These are phyloP conservation scores for Yamadazyma sp. DNA, from an alignment of 1,139 yeast genomes.

Conservation along the genomic window DNA sequence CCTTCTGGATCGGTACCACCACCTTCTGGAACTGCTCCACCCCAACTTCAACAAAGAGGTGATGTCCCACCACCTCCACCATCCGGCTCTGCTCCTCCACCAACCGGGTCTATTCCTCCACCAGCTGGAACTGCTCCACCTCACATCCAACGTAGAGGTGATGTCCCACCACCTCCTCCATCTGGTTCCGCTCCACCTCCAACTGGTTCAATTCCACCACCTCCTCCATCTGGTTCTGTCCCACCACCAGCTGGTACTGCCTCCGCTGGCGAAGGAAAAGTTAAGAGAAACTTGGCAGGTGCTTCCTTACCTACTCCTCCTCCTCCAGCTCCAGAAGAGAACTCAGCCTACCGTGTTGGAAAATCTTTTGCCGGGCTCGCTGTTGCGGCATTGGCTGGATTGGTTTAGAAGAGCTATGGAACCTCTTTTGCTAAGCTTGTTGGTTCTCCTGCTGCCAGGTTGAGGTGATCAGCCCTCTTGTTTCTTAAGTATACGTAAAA, in stretches of 20 bases:
- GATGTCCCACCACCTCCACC: not conserved
- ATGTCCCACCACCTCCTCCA: not conserved
- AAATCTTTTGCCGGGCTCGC: constrained; percentile 4
- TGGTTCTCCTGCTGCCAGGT: too few relatives aligned
- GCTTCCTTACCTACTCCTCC: constrained; percentile 1
- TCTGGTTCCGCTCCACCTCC: not conserved
- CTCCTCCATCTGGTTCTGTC: too few relatives aligned
- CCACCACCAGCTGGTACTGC: not conserved
- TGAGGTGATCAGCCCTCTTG: not conserved
- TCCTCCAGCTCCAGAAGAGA: not conserved
- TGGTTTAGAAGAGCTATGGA: too few relatives aligned
- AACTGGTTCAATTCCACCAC: not conserved
- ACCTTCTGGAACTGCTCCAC: not conserved
- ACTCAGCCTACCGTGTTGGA: not conserved
- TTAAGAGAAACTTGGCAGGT: not conserved
- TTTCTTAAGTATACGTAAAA: not conserved
- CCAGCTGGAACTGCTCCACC: not conserved
- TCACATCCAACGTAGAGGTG: not conserved
- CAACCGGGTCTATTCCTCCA: too few relatives aligned
- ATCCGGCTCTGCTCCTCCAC: too few relatives aligned
- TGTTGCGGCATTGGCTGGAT: constrained; percentile 5
- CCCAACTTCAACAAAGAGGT: not conserved
- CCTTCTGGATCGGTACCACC: not conserved
- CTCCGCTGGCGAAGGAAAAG: not conserved
- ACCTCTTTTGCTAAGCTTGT: too few relatives aligned